Conservation (phyloP, 805 yeast genomes). For the Kluyveromyces dobzhanskii region DNA sequence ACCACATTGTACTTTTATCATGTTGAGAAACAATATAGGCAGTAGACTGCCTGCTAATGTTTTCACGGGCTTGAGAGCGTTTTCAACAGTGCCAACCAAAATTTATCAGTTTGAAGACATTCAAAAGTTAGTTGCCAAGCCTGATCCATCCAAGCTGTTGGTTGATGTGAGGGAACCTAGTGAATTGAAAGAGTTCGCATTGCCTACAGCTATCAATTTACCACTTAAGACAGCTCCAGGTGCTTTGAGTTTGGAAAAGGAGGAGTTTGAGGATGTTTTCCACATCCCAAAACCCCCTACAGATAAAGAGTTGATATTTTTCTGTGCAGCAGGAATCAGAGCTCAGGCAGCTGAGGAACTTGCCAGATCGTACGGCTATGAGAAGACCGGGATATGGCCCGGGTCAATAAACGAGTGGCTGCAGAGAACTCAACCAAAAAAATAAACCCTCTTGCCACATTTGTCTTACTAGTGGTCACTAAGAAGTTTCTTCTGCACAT, state of each 20-base stretch:
- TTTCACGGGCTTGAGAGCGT: slow-evolving; percentile 8
- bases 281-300: slow-evolving; percentile 72
- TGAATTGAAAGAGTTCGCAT: slow-evolving; percentile 63
- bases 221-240: slow-evolving; percentile 91
- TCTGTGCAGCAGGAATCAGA: slow-evolving; percentile 90
- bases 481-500: too few species aligned
- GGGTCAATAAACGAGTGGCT: slow-evolving; percentile 90
- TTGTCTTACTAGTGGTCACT: not conserved
- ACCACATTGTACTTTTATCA: too few species aligned
- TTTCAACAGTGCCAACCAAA: slow-evolving; percentile 32
- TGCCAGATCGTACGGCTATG: slow-evolving; percentile 85
- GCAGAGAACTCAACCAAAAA: slow-evolving; percentile 8
- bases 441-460: not conserved
- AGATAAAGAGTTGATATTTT: slow-evolving; percentile 71
- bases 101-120: slow-evolving; percentile 44
- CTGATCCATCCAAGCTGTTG: slow-evolving; percentile 45
- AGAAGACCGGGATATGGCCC: slow-evolving; percentile 71
- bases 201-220: slow-evolving; percentile 78
- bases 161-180: slow-evolving; percentile 92
- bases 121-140: slow-evolving; percentile 37
- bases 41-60: too few species aligned
- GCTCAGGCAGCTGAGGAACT: slow-evolving; percentile 85
- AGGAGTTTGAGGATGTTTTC: slow-evolving; percentile 73
- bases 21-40: not conserved
- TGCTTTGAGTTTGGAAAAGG: slow-evolving; percentile 70